Conservation (phyloP, 495 filamentous ascomycete species). For the Talaromyces thailandensis region DNA sequence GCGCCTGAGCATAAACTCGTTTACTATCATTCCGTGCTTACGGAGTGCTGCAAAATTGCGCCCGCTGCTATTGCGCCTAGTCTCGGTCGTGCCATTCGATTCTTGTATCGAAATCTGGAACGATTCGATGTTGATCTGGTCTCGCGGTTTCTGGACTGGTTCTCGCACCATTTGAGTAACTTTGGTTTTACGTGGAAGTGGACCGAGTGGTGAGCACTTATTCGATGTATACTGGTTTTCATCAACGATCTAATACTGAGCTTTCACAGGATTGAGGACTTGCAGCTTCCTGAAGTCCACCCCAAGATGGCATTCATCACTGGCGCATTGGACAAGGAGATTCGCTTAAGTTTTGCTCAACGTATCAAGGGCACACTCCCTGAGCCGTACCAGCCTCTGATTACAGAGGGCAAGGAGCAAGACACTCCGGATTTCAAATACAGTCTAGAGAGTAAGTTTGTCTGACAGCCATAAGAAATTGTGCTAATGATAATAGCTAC, state of each 20-base stretch:
- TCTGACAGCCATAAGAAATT: neutral
- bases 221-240: constrained; percentile 3
- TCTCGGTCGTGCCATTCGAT: constrained; percentile 87
- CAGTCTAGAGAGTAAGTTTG: constrained; percentile 56
- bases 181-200: constrained; percentile 99
- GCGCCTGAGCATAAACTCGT: constrained; percentile 86
- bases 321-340: constrained; percentile 91
- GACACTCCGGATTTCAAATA: constrained; percentile 95
- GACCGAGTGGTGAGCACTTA: constrained; percentile 71
- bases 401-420: constrained; percentile 80
- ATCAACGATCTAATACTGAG: neutral
- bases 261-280: constrained; percentile 60
- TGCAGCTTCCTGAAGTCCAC: constrained; percentile 64
- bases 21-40: constrained; percentile 92
- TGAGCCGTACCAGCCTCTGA: constrained; percentile 71
- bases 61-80: constrained; percentile 94
- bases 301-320: constrained; percentile 88
- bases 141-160: constrained; percentile 93
- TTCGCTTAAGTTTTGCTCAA: constrained; percentile 90
- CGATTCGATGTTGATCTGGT: constrained; percentile 78
- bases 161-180: constrained; percentile 94
- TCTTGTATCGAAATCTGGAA: constrained; percentile 71
- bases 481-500: constrained; percentile 42
- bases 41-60: constrained; percentile 89
- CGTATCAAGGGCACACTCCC: constrained; percentile 91